Base-by-base conservation (phyloP, 176 grass and related monocot genomes). In the Eragrostis curvula region DNA sequence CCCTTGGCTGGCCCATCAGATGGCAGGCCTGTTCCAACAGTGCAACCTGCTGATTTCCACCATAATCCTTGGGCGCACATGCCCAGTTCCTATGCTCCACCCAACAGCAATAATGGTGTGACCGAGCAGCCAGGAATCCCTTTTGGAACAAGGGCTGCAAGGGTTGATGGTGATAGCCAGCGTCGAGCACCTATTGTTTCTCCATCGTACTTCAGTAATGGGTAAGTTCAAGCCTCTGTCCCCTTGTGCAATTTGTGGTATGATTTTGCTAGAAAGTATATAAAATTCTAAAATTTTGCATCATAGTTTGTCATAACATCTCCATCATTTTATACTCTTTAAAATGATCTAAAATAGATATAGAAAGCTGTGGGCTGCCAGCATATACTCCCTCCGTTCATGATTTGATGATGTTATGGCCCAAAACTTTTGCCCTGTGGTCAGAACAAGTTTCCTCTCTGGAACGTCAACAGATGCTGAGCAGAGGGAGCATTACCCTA, bases 51-150 rank as follows among this genome's bases (percentile, higher is more conserved):
- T 87, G 87, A 94, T 85, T 86, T 87, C 27, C 88, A 91, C 69
- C 89, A 86, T 88, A 88, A 88, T 74, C 79, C 79, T 87, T 94
- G 86, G 92, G 71, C 81, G 5, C 89, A 91, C 43, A n/a, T 85
- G 70, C 27, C 87, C 75, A 87, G 73, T 75, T 87, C 92, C n/a
- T 94, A 89, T 86, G 70, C 78, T 68, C 92, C 70, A 81, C 47
- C 77, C 56, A 87, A 89, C 28, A 68, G 45, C 47, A 84, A 82
- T 89, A 87, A 81, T 8, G 73, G 73, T 53, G 36, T 66, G 44
- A 50, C 83, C 7, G 86, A 88, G 36, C 86, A 91, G 56, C 79
- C 81, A 89, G 84, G 77, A 7, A 79, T 83, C 56, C 82, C 79
- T 86, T 94, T 86, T 76, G 89, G 83, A 81, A 61, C 86, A 86